Conservation (phyloP, 2,329 filamentous ascomycete species). For the Aspergillus persii region DNA sequence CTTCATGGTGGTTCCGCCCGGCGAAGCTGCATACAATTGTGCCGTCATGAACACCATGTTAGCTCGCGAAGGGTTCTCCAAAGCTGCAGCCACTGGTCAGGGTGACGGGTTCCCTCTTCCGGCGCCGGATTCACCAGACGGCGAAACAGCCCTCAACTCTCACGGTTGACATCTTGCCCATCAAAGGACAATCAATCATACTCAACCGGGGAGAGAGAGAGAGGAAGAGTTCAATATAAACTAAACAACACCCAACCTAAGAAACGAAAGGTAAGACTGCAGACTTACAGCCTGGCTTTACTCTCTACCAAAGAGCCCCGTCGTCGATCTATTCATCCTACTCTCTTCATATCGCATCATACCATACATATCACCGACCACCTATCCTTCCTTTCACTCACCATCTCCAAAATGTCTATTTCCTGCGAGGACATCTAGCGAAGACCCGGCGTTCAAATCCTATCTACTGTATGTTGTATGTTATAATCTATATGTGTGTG, state of each 20-base stretch:
- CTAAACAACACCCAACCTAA: not conserved
- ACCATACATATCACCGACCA: too few relatives aligned
- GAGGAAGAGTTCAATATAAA: too few relatives aligned
- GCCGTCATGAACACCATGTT: conserved; percentile 88
- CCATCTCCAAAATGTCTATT: not conserved
- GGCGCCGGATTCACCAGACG: conserved; percentile 29
- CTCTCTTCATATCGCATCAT: too few relatives aligned
- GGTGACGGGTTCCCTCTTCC: conserved; percentile 44
- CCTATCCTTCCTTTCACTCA: not conserved
- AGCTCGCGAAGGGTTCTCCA: conserved; percentile 76
- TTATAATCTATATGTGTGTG: not conserved
- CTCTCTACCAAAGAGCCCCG: too few relatives aligned
- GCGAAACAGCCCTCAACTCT: conserved; percentile 10
- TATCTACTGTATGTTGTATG: not conserved
- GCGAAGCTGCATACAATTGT: conserved; percentile 86
- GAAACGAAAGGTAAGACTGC: not conserved
- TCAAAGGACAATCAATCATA: not conserved
- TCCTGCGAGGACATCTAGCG: not conserved
- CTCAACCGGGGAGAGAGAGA: not conserved
- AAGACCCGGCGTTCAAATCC: not conserved
- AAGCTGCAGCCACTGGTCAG: conserved; percentile 51
- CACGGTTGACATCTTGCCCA: conserved; percentile 10
- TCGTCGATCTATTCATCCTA: not conserved
- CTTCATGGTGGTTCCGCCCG: conserved; percentile 84
- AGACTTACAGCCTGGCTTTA: too few relatives aligned